A percentile compares a stretch with the other conserved stretches of the same genome.
phyloP scores from a whole-genome alignment of 2,329 filamentous ascomycete species.

The Celoporthe dispersa region DNA sequence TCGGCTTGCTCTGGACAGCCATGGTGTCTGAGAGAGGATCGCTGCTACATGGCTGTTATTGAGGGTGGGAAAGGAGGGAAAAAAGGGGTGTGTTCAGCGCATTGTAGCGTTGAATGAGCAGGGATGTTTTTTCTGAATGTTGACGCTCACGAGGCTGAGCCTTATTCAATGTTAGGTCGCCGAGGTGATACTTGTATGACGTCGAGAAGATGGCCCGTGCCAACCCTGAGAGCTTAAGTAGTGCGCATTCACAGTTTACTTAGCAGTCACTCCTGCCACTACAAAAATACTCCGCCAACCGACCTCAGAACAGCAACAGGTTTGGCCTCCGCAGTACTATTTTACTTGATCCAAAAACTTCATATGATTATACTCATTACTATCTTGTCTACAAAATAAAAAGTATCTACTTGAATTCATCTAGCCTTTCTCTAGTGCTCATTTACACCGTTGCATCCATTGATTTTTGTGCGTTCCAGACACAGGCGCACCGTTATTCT shows the following conservation, averaged over 20 bases:
- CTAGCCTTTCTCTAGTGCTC: not conserved
- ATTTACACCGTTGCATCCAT: not conserved
- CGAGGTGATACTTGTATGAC: slow-evolving; percentile 2
- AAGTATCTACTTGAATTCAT: too few species aligned
- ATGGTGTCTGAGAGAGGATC: slow-evolving; percentile 38
- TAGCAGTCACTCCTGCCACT: not conserved
- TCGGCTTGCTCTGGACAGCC: slow-evolving; percentile 55
- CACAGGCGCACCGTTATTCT: slow-evolving; percentile 26
- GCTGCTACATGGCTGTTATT: slow-evolving; percentile 22
- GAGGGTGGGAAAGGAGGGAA: not conserved
- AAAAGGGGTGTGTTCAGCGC: not conserved
- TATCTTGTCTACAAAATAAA: not conserved
- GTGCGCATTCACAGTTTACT: not conserved
- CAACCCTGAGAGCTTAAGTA: not conserved
- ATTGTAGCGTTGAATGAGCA: not conserved
- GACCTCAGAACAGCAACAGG: not conserved
- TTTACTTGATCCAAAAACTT: not conserved
- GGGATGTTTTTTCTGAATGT: not conserved
- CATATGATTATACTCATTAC: not conserved
- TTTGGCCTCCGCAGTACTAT: too few species aligned
- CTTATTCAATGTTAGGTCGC: not conserved
- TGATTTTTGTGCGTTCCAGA: slow-evolving; percentile 15
- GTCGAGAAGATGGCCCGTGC: not conserved
- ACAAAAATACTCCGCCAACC: too few species aligned
- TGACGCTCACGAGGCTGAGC: not conserved